Evolutionary conservation across 1,284 basidiomycete species (phyloP).

Genomic region (Meripilus lineatus): DNA sequence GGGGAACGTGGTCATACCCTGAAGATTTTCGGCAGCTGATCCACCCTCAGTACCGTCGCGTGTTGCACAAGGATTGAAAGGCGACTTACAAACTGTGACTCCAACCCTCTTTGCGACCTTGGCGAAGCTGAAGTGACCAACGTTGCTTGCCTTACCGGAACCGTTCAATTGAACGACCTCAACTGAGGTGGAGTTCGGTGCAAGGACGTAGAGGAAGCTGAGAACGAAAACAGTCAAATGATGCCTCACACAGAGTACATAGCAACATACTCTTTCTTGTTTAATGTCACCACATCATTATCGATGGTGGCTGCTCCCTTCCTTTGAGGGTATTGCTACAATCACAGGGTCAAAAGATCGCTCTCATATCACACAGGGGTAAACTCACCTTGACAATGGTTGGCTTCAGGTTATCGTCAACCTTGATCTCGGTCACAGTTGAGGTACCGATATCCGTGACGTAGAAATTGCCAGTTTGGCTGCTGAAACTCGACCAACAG

Average conservation of each 20-base stretch:
- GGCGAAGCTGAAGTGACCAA: slow-evolving; percentile 38
- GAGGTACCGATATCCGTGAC: slow-evolving; percentile 41
- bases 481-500: slow-evolving; percentile 45
- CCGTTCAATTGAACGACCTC: slow-evolving; percentile 37
- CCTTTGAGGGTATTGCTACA: slow-evolving; percentile 38
- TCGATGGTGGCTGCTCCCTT: slow-evolving; percentile 40
- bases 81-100: slow-evolving; percentile 33
- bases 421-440: slow-evolving; percentile 41
- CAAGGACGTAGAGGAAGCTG: slow-evolving; percentile 43
- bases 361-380: neutral
- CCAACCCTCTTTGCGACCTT: slow-evolving; percentile 32
- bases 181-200: slow-evolving; percentile 35
- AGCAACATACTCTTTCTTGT: slow-evolving; percentile 38
- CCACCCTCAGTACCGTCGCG: slow-evolving; percentile 1
- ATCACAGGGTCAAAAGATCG: neutral
- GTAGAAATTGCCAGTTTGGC: slow-evolving; percentile 45
- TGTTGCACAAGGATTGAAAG: neutral
- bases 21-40: slow-evolving; percentile 34
- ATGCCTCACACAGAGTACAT: neutral
- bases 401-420: slow-evolving; percentile 39
- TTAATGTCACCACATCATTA: slow-evolving; percentile 38
- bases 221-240: neutral
- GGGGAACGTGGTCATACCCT: slow-evolving; percentile 39
- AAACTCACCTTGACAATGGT: slow-evolving; percentile 36
- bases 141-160: slow-evolving; percentile 32